Conservation (phyloP, 1,284 basidiomycete species). For the Sparassis latifolia region DNA sequence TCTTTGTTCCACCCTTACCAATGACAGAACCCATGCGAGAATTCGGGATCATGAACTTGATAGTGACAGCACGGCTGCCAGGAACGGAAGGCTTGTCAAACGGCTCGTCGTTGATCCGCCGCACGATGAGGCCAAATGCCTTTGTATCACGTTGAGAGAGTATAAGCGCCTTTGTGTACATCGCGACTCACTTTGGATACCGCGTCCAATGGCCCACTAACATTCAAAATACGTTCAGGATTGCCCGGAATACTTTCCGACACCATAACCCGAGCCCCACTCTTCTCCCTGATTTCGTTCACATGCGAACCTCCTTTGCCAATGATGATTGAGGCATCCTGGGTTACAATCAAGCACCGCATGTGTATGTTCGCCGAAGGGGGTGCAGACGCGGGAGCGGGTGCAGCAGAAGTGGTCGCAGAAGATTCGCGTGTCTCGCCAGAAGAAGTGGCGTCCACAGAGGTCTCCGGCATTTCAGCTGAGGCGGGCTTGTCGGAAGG, state of each 20-base stretch:
- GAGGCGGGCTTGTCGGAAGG: constrained; percentile 19
- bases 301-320: constrained; percentile 95
- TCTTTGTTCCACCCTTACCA: constrained; percentile 95
- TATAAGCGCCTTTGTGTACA: constrained; percentile 2
- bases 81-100: constrained; percentile 97
- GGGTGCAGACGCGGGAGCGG: constrained; percentile 25
- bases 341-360: constrained; percentile 96
- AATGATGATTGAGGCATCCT: constrained; percentile 99
- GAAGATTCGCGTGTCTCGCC: constrained; percentile 24
- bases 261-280: constrained; percentile 90
- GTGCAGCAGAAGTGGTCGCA: constrained; percentile 35
- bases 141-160: constrained; percentile 26
- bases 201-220: constrained; percentile 95
- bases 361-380: constrained; percentile 83
- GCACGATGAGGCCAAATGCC: constrained; percentile 98
- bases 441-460: constrained; percentile 23
- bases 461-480: constrained; percentile 14
- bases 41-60: constrained; percentile 99
- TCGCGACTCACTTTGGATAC: constrained; percentile 80
- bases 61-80: constrained; percentile 95
- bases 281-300: constrained; percentile 98
- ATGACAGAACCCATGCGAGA: constrained; percentile 99
- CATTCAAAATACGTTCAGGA: constrained; percentile 96
- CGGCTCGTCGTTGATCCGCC: constrained; percentile 98
- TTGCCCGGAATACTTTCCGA: constrained; percentile 97